These are phyloP conservation scores for Diatrype stigma DNA, from an alignment of 2,329 filamentous ascomycete genomes.

Conservation along the genomic window DNA sequence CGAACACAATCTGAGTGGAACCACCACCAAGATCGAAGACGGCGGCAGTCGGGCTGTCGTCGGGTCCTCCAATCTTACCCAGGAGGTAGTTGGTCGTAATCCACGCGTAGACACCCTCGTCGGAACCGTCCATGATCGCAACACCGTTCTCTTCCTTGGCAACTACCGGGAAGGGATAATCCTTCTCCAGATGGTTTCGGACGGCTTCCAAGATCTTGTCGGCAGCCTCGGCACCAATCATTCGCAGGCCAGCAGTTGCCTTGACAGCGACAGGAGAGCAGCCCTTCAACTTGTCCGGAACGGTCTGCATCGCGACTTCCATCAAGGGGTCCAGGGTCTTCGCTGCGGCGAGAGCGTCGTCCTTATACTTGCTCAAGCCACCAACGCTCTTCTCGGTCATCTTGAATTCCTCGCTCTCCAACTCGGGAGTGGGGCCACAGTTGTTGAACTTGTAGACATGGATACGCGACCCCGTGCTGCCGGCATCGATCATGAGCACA, in stretches of 20 bases:
- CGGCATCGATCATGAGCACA: slow-evolving; percentile 97
- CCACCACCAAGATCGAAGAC: slow-evolving; percentile 95
- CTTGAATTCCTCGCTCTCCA: slow-evolving; percentile 89
- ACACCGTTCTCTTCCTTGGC: slow-evolving; percentile 81
- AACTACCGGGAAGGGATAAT: slow-evolving; percentile 93
- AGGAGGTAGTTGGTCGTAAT: slow-evolving; percentile 98
- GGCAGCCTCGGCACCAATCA: slow-evolving; percentile 77
- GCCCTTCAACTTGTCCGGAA: slow-evolving; percentile 84
- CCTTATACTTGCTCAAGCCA: slow-evolving; percentile 80
- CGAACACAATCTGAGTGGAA: slow-evolving; percentile 97
- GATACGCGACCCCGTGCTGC: slow-evolving; percentile 94
- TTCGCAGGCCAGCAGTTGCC: slow-evolving; percentile 87
- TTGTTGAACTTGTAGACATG: slow-evolving; percentile 99
- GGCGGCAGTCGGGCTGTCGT: slow-evolving; percentile 85
- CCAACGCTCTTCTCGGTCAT: slow-evolving; percentile 85
- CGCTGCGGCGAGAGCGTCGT: slow-evolving; percentile 82
- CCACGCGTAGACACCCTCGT: slow-evolving; percentile 98
- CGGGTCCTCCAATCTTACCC: slow-evolving; percentile 91
- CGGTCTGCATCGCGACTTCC: slow-evolving; percentile 76
- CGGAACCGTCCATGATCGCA: slow-evolving; percentile 93
- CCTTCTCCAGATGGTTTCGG: slow-evolving; percentile 74
- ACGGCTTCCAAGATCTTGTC: slow-evolving; percentile 83
- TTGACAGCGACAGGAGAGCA: slow-evolving; percentile 97
- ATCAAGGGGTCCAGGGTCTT: slow-evolving; percentile 84
- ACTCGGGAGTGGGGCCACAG: slow-evolving; percentile 89